These are phyloP conservation scores for Amoebophrya sp. DNA, from an alignment of 169 alveolate genomes.

Conservation along the genomic window DNA sequence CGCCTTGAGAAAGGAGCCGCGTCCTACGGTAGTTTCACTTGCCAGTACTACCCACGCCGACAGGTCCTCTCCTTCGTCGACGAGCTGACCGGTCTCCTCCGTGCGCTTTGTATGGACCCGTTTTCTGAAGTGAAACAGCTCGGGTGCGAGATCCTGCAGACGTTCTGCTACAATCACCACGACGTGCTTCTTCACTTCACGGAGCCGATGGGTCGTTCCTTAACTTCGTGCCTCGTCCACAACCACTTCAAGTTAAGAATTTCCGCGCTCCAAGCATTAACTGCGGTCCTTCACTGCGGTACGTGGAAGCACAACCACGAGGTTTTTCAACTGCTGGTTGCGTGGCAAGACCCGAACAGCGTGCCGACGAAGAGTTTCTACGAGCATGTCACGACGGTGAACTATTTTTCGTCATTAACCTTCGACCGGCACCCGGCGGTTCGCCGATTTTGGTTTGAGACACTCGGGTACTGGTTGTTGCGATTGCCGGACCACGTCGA, in stretches of 20 bases:
- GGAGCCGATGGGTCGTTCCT: constrained; percentile 58
- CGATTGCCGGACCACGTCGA: background rate
- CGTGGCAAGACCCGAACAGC: constrained; percentile 73
- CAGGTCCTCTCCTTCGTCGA: constrained; percentile 31
- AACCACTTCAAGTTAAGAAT: constrained; percentile 66
- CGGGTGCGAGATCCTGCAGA: constrained; percentile 44
- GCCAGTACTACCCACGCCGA: too few species aligned
- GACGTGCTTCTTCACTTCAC: constrained; percentile 56
- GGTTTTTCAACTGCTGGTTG: constrained; percentile 64
- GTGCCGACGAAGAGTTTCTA: constrained; percentile 75
- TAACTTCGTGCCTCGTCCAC: constrained; percentile 58
- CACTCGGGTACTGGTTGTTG: background rate
- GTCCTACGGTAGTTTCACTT: background rate
- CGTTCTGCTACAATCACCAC: constrained; percentile 40
- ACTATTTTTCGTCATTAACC: background rate
- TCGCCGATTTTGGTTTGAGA: background rate
- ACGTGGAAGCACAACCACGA: constrained; percentile 63
- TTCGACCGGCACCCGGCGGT: constrained; percentile 2
- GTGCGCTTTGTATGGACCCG: constrained; percentile 75
- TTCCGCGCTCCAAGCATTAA: constrained; percentile 65
- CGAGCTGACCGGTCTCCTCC: constrained; percentile 50
- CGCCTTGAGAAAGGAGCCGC: background rate
- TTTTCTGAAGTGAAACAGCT: constrained; percentile 53
- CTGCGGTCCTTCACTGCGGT: constrained; percentile 60
- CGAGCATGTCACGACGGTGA: background rate